A percentile compares a stretch with the other conserved stretches of the same genome.
phyloP scores from a whole-genome alignment of 352 stramenopile genomes.

The Aphanomyces cochlioides region DNA sequence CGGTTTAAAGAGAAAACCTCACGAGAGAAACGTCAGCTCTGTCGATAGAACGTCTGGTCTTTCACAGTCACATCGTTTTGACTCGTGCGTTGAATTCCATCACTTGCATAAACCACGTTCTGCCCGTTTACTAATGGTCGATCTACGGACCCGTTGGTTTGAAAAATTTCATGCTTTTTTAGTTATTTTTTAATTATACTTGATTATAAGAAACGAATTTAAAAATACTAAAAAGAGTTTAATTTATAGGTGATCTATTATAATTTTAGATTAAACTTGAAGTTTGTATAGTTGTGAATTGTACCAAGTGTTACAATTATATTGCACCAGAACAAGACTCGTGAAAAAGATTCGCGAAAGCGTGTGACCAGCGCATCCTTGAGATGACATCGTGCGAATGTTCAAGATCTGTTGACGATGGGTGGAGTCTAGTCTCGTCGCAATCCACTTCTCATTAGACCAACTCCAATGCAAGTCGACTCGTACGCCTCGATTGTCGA shows the following conservation, averaged over 20 bases:
- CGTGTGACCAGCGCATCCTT: slow-evolving; percentile 14
- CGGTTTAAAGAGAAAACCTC: no score
- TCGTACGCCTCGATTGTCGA: neutral
- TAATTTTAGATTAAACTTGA: neutral
- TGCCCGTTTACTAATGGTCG: no score
- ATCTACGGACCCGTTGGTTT: no score
- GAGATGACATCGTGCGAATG: slow-evolving; percentile 1
- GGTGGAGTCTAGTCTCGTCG: no score
- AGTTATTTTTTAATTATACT: neutral
- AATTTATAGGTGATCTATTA: neutral
- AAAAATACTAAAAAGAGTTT: slow-evolving; percentile 13
- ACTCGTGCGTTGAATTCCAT: no score
- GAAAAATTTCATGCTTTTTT: neutral
- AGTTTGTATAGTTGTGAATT: neutral
- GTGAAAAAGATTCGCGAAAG: slow-evolving; percentile 14
- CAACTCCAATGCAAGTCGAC: slow-evolving; percentile 5
- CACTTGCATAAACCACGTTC: no score
- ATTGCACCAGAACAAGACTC: neutral
- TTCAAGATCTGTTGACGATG: no score
- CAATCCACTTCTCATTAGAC: no score
- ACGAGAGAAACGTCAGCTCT: no score
- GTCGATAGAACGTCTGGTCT: no score
- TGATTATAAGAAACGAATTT: neutral
- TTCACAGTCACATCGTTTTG: no score
- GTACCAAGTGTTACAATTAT: no score